Percentiles rank a stretch among this genome's conserved stretches.
phyloP scores from a whole-genome alignment of 148 eudicot genomes.

The Cornus kousa region DNA sequence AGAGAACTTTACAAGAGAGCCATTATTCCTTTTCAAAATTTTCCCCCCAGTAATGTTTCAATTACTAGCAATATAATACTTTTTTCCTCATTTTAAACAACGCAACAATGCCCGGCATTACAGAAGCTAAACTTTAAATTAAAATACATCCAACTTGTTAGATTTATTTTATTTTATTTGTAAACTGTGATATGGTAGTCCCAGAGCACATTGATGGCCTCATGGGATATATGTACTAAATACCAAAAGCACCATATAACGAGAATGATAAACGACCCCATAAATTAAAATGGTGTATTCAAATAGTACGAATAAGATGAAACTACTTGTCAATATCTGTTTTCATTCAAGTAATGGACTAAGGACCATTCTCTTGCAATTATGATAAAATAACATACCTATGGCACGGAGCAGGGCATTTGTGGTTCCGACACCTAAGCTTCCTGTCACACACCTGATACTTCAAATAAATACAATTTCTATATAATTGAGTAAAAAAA shows the following conservation, averaged over 20 bases:
- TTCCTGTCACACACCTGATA: slow-evolving; percentile 85
- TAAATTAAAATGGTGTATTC: background rate
- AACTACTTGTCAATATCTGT: background rate
- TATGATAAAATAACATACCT: slow-evolving; percentile 61
- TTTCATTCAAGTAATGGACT: background rate
- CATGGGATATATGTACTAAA: background rate
- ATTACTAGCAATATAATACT: background rate
- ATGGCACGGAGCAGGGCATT: slow-evolving; percentile 96
- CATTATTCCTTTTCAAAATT: background rate
- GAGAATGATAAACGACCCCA: background rate
- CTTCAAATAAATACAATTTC: slow-evolving; percentile 10
- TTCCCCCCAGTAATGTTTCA: background rate
- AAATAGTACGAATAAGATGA: background rate
- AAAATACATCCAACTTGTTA: background rate
- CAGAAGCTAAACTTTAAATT: background rate
- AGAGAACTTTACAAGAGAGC: background rate
- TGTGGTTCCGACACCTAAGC: slow-evolving; percentile 95
- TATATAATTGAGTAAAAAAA: slow-evolving; percentile 6
- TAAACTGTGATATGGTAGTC: background rate
- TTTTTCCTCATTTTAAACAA: background rate
- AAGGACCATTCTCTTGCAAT: slow-evolving; percentile 34
- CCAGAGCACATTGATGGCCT: background rate
- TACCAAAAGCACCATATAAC: background rate
- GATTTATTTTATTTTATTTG: background rate
- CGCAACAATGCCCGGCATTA: background rate